Percentiles rank a stretch among this genome's conserved stretches.
Evolutionary conservation across 768 basidiomycete species (phyloP).

Genomic region (Paxillus ammoniavirescens): DNA sequence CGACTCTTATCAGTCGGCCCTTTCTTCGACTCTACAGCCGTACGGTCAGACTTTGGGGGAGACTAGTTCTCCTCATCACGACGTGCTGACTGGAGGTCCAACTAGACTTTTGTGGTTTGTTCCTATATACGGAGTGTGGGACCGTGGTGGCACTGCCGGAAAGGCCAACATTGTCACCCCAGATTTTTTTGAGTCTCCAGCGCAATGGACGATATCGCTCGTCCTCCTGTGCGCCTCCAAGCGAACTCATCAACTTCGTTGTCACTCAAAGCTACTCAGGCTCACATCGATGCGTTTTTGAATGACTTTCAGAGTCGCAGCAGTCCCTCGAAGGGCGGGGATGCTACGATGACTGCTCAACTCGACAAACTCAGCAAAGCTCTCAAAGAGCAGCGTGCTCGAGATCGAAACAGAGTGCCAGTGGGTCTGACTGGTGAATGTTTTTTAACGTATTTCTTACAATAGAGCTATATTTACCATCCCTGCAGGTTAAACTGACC

Average conservation of each 20-base stretch:
- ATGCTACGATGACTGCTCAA: slow-evolving; percentile 57
- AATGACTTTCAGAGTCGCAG: slow-evolving; percentile 48
- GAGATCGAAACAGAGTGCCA: slow-evolving; percentile 19
- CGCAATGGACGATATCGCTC: slow-evolving; percentile 46
- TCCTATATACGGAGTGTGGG: too few species aligned
- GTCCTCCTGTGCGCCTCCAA: slow-evolving; percentile 48
- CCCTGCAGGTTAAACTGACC: neutral
- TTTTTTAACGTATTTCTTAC: neutral
- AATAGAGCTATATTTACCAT: neutral
- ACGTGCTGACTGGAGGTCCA: too few species aligned
- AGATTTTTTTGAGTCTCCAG: too few species aligned
- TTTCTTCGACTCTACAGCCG: too few species aligned
- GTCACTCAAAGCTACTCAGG: slow-evolving; percentile 40
- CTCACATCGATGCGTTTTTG: slow-evolving; percentile 45
- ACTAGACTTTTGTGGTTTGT: too few species aligned
- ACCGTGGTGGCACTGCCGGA: too few species aligned
- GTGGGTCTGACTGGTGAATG: too few species aligned
- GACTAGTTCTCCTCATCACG: too few species aligned
- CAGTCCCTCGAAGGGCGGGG: slow-evolving; percentile 47
- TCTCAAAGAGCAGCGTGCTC: slow-evolving; percentile 45
- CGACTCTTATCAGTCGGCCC: too few species aligned
- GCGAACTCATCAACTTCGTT: slow-evolving; percentile 36
- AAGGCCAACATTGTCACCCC: too few species aligned
- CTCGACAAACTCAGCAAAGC: slow-evolving; percentile 55
- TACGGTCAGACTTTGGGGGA: too few species aligned